A percentile compares a stretch with the other conserved stretches of the same genome.
phyloP scores from a whole-genome alignment of 768 basidiomycete genomes.

The Coprinopsis marcescibilis region DNA sequence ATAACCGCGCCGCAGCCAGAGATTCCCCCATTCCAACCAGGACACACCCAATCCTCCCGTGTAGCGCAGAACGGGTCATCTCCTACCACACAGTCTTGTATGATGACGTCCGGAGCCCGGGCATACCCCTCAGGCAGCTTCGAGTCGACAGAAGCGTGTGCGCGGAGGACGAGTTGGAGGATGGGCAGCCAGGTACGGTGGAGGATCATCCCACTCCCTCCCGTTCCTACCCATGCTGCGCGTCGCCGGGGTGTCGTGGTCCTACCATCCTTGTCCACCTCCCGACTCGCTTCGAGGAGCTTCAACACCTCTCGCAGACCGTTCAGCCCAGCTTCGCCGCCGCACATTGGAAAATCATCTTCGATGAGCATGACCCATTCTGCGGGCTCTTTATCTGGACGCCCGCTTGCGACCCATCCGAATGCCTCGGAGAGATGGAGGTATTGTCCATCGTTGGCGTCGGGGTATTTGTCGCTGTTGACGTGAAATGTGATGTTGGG shows the following conservation, averaged over 20 bases:
- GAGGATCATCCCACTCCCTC: slow-evolving; percentile 40
- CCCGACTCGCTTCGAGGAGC: slow-evolving; percentile 20
- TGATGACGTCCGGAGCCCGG: slow-evolving; percentile 32
- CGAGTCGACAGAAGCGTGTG: slow-evolving; percentile 24
- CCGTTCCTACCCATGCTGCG: slow-evolving; percentile 36
- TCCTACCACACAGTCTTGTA: slow-evolving; percentile 39
- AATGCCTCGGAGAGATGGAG: slow-evolving; percentile 38
- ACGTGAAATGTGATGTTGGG: too few species aligned
- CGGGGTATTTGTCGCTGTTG: slow-evolving; percentile 26
- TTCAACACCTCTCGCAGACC: slow-evolving; percentile 28
- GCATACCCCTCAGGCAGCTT: slow-evolving; percentile 23
- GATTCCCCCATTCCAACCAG: neutral
- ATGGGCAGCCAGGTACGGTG: slow-evolving; percentile 31
- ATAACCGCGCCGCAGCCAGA: slow-evolving; percentile 25
- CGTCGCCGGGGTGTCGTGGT: slow-evolving; percentile 16
- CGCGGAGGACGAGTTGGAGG: slow-evolving; percentile 24
- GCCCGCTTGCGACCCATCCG: slow-evolving; percentile 24
- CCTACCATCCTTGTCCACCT: neutral
- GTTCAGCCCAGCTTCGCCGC: slow-evolving; percentile 27
- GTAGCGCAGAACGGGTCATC: slow-evolving; percentile 31
- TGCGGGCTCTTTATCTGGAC: slow-evolving; percentile 12
- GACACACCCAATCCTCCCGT: slow-evolving; percentile 13
- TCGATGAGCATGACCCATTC: slow-evolving; percentile 41
- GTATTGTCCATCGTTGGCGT: slow-evolving; percentile 27
- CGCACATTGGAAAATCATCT: slow-evolving; percentile 40